Conservation (phyloP, 2,329 filamentous ascomycete genomes). For the Penicillium sp. region DNA sequence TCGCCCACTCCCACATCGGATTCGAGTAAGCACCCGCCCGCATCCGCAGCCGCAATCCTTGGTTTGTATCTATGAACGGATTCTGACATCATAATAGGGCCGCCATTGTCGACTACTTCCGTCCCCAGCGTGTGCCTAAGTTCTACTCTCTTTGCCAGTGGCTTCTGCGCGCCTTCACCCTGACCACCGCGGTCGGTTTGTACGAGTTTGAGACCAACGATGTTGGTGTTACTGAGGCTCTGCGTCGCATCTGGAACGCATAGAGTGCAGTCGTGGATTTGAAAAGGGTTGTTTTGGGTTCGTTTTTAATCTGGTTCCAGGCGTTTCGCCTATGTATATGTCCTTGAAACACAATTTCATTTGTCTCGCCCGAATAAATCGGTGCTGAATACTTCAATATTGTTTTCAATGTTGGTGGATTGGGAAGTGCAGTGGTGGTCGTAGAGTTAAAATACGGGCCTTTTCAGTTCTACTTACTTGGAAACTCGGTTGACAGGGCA, state of each 20-base stretch:
- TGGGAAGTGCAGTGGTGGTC: neutral
- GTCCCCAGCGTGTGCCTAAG: slow-evolving; percentile 67
- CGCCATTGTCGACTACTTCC: slow-evolving; percentile 89
- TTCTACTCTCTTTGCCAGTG: slow-evolving; percentile 69
- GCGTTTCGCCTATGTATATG: slow-evolving; percentile 39
- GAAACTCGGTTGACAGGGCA: neutral
- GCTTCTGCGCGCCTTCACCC: slow-evolving; percentile 75
- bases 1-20: slow-evolving; percentile 94
- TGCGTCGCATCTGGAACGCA: slow-evolving; percentile 88
- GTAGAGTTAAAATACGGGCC: neutral
- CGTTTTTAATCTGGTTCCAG: slow-evolving; percentile 27
- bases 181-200: slow-evolving; percentile 79
- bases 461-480: neutral
- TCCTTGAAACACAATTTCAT: slow-evolving; percentile 22
- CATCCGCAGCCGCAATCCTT: neutral
- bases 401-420: neutral
- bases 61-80: neutral
- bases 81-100: slow-evolving; percentile 47
- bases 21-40: slow-evolving; percentile 66
- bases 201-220: slow-evolving; percentile 99
- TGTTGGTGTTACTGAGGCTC: slow-evolving; percentile 85
- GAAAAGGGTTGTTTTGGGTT: slow-evolving; percentile 29
- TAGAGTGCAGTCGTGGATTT: slow-evolving; percentile 26
- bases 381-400: slow-evolving; percentile 16
- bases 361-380: slow-evolving; percentile 22